These are phyloP conservation scores for Bipolaris victoriae DNA, from an alignment of 2,329 filamentous ascomycete species.

Conservation along the genomic window DNA sequence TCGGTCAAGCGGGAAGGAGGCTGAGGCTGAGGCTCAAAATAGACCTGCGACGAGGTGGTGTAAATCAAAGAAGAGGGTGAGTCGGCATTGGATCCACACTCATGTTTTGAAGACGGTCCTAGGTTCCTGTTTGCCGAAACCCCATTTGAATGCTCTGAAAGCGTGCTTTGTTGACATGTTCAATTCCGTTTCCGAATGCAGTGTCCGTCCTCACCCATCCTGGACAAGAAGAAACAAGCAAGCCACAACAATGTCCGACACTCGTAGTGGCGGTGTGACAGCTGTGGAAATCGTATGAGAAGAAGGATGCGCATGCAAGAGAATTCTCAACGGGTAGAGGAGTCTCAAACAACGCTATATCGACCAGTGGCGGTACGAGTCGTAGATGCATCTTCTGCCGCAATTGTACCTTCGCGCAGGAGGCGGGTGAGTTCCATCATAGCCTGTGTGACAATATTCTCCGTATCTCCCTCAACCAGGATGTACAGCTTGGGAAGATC, in stretches of 20 bases:
- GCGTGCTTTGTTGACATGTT: slow-evolving; percentile 1
- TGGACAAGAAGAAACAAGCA: no score
- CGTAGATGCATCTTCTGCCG: slow-evolving; percentile 80
- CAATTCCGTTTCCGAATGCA: slow-evolving; percentile 4
- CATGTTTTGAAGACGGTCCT: slow-evolving; percentile 8
- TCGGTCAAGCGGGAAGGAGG: not conserved
- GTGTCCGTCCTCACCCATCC: not conserved
- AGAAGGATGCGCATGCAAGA: not conserved
- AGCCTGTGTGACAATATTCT: slow-evolving; percentile 86
- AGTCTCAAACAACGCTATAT: slow-evolving; percentile 70
- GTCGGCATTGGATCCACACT: slow-evolving; percentile 2
- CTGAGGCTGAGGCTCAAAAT: not conserved
- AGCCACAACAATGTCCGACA: no score
- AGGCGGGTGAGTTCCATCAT: slow-evolving; percentile 88
- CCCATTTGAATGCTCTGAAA: not conserved
- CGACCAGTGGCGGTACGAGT: slow-evolving; percentile 78
- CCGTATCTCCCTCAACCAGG: slow-evolving; percentile 95
- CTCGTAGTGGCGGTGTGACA: no score
- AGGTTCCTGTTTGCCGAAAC: not conserved
- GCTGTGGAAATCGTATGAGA: not conserved
- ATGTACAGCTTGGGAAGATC: slow-evolving; percentile 96
- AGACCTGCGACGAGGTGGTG: slow-evolving; percentile 10
- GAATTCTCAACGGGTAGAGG: not conserved
- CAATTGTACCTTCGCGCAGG: slow-evolving; percentile 87
- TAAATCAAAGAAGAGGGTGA: slow-evolving; percentile 12